Conservation (phyloP, 257 asterid species). For the Forsythia viridissima region DNA sequence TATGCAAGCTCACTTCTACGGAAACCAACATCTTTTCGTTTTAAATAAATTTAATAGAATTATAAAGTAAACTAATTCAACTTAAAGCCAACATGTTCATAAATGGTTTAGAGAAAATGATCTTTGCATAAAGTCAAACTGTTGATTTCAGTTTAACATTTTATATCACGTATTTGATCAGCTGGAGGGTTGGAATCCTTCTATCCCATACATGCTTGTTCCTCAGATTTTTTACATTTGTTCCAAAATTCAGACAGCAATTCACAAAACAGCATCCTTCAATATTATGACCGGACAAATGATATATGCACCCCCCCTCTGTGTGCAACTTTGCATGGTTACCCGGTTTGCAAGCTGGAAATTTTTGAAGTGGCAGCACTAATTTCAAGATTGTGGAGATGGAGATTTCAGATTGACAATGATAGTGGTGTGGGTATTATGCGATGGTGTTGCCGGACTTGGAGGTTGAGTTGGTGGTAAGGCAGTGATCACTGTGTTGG, state of each 20-base stretch:
- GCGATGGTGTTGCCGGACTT: not conserved
- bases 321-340: not conserved
- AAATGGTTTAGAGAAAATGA: not conserved
- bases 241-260: not conserved
- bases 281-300: not conserved
- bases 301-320: not conserved
- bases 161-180: not conserved
- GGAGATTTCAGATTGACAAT: not conserved
- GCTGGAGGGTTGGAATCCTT: not conserved
- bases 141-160: not conserved
- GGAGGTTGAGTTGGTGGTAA: not conserved
- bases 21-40: not conserved
- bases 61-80: not conserved
- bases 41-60: not conserved
- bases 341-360: not conserved
- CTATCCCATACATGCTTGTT: not conserved
- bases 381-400: not conserved
- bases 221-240: not conserved
- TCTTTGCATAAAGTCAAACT: not conserved
- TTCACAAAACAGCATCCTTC: not conserved
- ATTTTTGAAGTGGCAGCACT: not conserved
- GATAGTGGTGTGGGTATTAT: not conserved
- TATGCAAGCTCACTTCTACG: not conserved
- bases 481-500: not conserved
- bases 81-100: not conserved